These are phyloP conservation scores for Moringa oleifera DNA, from an alignment of 345 rosid genomes.

Conservation along the genomic window DNA sequence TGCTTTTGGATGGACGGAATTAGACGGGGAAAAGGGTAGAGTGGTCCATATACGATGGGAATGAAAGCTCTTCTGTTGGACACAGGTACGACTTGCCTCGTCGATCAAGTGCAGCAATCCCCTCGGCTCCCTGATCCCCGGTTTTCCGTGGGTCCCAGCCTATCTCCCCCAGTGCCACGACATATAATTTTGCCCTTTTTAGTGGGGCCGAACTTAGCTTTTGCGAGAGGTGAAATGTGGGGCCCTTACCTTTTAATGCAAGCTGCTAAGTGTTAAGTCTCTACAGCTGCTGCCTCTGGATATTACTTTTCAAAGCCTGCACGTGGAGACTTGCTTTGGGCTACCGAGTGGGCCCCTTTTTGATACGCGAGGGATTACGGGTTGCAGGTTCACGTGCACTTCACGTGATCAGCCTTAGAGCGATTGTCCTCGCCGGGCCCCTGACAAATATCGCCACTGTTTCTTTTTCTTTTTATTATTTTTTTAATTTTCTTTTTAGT, in stretches of 20 bases:
- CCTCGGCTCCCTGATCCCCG: conserved; percentile 17
- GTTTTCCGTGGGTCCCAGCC: conserved; percentile 10
- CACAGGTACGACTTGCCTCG: conserved; percentile 2
- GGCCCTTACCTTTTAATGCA: conserved; percentile 13
- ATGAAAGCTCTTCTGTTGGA: background rate
- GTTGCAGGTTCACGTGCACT: conserved; percentile 19
- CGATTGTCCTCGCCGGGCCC: conserved; percentile 4
- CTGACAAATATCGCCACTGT: too few species aligned
- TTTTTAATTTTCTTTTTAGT: too few species aligned
- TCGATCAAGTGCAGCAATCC: conserved; percentile 13
- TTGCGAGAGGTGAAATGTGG: background rate
- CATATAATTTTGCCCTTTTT: background rate
- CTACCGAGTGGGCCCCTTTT: conserved; percentile 3
- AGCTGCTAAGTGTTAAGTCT: conserved; percentile 4
- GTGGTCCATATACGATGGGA: too few species aligned
- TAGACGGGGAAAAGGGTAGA: too few species aligned
- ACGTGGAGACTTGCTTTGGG: conserved; percentile 15
- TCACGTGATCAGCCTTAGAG: conserved; percentile 13
- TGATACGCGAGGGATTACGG: conserved; percentile 3
- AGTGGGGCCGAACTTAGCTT: background rate
- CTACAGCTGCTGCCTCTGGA: background rate
- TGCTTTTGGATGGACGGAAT: too few species aligned
- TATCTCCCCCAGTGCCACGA: too few species aligned
- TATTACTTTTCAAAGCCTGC: conserved; percentile 16
- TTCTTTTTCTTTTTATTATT: too few species aligned